Evolutionary conservation across 2,329 filamentous ascomycete genomes (phyloP), one percentile per base, ranked within the genome.

Genomic region (Dactylella cylindrospora): DNA sequence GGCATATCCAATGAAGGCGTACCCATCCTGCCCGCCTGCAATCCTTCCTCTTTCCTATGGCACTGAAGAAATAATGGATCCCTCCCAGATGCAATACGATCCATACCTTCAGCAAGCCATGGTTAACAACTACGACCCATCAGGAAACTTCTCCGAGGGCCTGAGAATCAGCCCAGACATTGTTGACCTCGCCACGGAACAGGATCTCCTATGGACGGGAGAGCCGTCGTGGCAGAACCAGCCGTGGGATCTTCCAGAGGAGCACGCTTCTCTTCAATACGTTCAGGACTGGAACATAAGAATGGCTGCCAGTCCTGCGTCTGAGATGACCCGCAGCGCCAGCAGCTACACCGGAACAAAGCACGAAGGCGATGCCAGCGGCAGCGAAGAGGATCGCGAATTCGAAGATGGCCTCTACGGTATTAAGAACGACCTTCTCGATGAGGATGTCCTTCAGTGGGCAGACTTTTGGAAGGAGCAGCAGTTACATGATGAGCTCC

Each of bases 141-240:
- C 49, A 17, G 57, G 57, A 43, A 49, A 41, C 44, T 62, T 54
- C 32, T 44, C 49, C 12, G 57, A 62, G 39, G 57, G 57, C 22
- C 57, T 62, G 26, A 54, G 57, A 45, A 54, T 62, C 25, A 62
- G 57, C 57, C 57, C 57, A 33, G 57, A 62, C 38, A 62, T 62
- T 22, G 49, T 62, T 23, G 57, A 62, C 36, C 49, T 62, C 31
- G 57, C 57, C 49, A 62, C 57, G n/a, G 57, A 62, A 39, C 57
- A 62, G 32, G 57, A 62, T 54, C 49, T 54, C 19, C 43, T 62
- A 19, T 62, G 57, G 57, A 45, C 57, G 19, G 57, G 57, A 20
- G 57, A 62, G 20, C 57, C 57, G 17, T 62, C 57, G 2, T 62
- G 57, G 57, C 57, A 62, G 40, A 54, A 52, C 26, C 49, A 49